Percentiles rank a stretch among this genome's conserved stretches.
Evolutionary conservation across 2,329 filamentous ascomycete genomes (phyloP).

Genomic region (Albifimbria verrucaria): DNA sequence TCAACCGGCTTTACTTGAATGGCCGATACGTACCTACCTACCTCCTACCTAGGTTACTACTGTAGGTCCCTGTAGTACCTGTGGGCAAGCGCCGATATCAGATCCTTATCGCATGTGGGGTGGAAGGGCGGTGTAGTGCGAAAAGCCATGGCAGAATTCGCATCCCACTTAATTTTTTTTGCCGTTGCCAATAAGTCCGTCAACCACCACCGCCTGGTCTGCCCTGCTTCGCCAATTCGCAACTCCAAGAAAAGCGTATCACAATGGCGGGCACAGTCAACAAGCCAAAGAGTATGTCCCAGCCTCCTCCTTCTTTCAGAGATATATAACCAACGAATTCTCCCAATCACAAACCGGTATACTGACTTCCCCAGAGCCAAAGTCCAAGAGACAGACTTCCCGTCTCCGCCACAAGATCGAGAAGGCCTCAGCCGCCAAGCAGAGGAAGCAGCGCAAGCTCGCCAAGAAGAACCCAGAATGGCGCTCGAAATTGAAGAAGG

Average conservation of each 20-base stretch:
- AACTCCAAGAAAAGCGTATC: conserved; percentile 8
- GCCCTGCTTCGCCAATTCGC: not conserved
- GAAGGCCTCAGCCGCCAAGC: conserved; percentile 86
- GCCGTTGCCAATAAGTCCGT: conserved; percentile 1
- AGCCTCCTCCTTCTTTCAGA: too few species aligned
- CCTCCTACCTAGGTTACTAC: too few species aligned
- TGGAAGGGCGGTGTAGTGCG: conserved; percentile 25
- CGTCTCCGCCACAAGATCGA: conserved; percentile 94
- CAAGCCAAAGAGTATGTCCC: conserved; percentile 49
- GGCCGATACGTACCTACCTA: too few species aligned
- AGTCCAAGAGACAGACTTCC: conserved; percentile 87
- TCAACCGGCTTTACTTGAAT: too few species aligned
- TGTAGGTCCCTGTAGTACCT: too few species aligned
- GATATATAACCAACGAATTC: not conserved
- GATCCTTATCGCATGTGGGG: conserved; percentile 18
- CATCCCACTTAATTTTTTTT: conserved; percentile 37
- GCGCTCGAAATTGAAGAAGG: conserved; percentile 93
- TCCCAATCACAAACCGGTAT: not conserved
- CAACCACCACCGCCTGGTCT: conserved; percentile 1
- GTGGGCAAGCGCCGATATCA: too few species aligned
- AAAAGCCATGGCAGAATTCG: conserved; percentile 30
- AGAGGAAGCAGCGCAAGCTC: conserved; percentile 82
- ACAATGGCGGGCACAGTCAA: conserved; percentile 53
- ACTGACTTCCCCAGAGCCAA: conserved; percentile 63
- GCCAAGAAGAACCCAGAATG: conserved; percentile 98